phyloP scores from a whole-genome alignment of 805 yeast genomes.

The Saccharomycopsis javanensis region DNA sequence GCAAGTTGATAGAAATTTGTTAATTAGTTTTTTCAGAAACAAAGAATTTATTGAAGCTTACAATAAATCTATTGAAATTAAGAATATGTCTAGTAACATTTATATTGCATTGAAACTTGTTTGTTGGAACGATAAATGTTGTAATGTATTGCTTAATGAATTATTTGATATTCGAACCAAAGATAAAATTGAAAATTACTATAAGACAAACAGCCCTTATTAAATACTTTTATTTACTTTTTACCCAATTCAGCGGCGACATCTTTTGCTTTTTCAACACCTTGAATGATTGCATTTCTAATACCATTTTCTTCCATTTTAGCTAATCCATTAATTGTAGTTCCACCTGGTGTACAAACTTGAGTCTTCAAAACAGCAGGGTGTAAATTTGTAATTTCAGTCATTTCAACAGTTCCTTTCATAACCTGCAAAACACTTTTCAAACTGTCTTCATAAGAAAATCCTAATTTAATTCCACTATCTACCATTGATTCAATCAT shows the following conservation, averaged over 20 bases:
- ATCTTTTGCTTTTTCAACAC: conserved; percentile 85
- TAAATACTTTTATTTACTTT: conserved; percentile 25
- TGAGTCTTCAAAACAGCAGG: conserved; percentile 82
- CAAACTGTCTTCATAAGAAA: conserved; percentile 74
- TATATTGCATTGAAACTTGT: not conserved
- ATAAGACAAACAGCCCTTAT: not conserved
- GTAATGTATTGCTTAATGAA: not conserved
- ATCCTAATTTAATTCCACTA: conserved; percentile 91
- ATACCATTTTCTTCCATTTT: conserved; percentile 88
- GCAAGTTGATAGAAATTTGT: not conserved
- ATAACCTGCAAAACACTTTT: conserved; percentile 87
- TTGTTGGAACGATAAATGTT: not conserved
- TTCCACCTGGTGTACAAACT: conserved; percentile 96
- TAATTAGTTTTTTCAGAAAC: not conserved
- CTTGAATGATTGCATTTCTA: conserved; percentile 77
- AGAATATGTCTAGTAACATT: not conserved
- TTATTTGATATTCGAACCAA: not conserved
- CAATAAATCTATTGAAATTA: not conserved
- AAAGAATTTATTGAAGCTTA: not conserved
- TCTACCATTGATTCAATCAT: conserved; percentile 89
- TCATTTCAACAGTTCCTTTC: conserved; percentile 93
- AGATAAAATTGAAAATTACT: not conserved
- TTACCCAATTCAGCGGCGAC: conserved; percentile 56
- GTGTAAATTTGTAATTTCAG: conserved; percentile 66
- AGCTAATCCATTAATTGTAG: conserved; percentile 90